phyloP scores from a whole-genome alignment of 148 eudicot genomes.

The Euryodendron excelsum region DNA sequence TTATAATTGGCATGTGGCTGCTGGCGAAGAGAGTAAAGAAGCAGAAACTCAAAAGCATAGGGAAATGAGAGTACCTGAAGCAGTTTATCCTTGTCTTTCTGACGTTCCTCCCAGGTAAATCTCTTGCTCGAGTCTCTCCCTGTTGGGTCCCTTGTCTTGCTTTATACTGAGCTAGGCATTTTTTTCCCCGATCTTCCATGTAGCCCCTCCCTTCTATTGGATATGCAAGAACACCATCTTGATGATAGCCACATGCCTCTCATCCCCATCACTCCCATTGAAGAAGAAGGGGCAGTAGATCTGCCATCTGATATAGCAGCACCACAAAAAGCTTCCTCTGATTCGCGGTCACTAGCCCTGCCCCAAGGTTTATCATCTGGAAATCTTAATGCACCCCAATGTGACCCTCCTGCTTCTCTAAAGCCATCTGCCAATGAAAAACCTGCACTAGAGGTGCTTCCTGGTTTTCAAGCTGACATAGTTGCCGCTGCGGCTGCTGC shows the following conservation, averaged over 20 bases:
- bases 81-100: slow-evolving; percentile 38
- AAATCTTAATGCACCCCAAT: slow-evolving; percentile 1
- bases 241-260: slow-evolving; percentile 42
- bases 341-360: slow-evolving; percentile 14
- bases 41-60: slow-evolving; percentile 34
- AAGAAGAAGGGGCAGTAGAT: slow-evolving; percentile 37
- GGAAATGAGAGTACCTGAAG: slow-evolving; percentile 41
- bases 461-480: slow-evolving; percentile 39
- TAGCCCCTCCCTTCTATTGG: slow-evolving; percentile 41
- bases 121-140: background rate
- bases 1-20: slow-evolving; percentile 49
- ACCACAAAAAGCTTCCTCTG: slow-evolving; percentile 6
- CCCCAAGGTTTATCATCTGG: background rate
- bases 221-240: slow-evolving; percentile 25
- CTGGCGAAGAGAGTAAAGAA: slow-evolving; percentile 69
- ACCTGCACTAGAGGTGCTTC: slow-evolving; percentile 17
- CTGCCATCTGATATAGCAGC: background rate
- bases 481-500: slow-evolving; percentile 48
- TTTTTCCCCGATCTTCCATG: slow-evolving; percentile 18
- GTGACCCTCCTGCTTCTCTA: slow-evolving; percentile 14
- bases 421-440: slow-evolving; percentile 22
- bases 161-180: background rate
- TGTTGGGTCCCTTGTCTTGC: background rate
- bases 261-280: slow-evolving; percentile 54
- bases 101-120: slow-evolving; percentile 52